These are phyloP conservation scores for Cladophialophora bantiana DNA, from an alignment of 2,329 filamentous ascomycete genomes.

Conservation along the genomic window DNA sequence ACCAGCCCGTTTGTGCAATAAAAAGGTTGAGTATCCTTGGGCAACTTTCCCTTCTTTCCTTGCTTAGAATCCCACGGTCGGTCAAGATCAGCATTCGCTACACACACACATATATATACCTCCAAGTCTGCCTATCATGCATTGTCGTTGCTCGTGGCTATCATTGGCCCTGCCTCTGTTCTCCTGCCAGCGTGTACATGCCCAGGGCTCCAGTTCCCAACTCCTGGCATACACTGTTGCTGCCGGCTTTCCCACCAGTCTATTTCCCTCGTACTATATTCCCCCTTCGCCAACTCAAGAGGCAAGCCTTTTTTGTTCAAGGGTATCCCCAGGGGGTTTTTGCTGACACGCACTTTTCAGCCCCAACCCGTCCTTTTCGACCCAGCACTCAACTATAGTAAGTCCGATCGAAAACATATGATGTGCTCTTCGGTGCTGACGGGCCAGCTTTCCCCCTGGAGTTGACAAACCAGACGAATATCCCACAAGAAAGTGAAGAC, in stretches of 20 bases:
- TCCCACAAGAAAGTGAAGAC: conserved; percentile 59
- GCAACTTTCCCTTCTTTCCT: background rate
- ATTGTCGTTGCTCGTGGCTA: conserved; percentile 22
- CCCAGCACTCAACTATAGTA: conserved; percentile 59
- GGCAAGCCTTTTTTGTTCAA: conserved; percentile 8
- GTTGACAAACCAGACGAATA: conserved; percentile 61
- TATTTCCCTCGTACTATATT: conserved; percentile 39
- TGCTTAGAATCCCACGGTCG: conserved; percentile 1
- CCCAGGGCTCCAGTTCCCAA: conserved; percentile 20
- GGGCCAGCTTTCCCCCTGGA: conserved; percentile 56
- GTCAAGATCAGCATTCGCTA: conserved; percentile 3
- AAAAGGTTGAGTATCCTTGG: conserved; percentile 12
- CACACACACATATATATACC: background rate
- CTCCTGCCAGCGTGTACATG: conserved; percentile 23
- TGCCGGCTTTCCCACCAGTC: conserved; percentile 37
- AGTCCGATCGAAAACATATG: background rate
- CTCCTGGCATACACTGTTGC: conserved; percentile 35
- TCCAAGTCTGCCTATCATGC: conserved; percentile 21
- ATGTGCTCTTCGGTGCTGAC: background rate
- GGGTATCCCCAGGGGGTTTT: background rate
- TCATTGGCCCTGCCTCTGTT: conserved; percentile 23
- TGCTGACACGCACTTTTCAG: conserved; percentile 38
- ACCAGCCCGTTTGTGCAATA: background rate
- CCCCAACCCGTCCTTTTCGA: conserved; percentile 63
- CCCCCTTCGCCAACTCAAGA: conserved; percentile 37